Percentiles rank a stretch among this genome's conserved stretches.
Conservation (phyloP, 805 yeast species). For the Torulaspora indica region DNA sequence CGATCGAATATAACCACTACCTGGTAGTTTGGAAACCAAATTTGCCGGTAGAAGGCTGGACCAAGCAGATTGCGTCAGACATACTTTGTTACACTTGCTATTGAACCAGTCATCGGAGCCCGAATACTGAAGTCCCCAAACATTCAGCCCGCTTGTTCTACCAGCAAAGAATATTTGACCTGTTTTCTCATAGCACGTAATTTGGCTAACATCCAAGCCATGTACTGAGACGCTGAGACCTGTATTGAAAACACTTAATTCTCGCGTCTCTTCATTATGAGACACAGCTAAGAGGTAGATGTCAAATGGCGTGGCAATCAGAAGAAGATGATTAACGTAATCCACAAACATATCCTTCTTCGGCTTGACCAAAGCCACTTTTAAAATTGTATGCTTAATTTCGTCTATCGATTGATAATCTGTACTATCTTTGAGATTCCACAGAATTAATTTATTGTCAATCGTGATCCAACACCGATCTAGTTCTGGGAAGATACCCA, state of each 20-base stretch:
- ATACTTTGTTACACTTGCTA: constrained; percentile 74
- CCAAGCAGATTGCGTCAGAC: constrained; percentile 66
- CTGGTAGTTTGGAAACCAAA: constrained; percentile 36
- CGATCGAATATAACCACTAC: constrained; percentile 37
- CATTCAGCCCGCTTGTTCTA: constrained; percentile 65
- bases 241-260: constrained; percentile 72
- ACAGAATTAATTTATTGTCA: constrained; percentile 74
- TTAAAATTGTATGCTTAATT: constrained; percentile 67
- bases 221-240: constrained; percentile 74
- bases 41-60: constrained; percentile 48
- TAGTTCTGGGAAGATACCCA: constrained; percentile 80
- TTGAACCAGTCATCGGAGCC: constrained; percentile 83
- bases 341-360: constrained; percentile 75
- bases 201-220: constrained; percentile 66
- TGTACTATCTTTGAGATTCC: constrained; percentile 66
- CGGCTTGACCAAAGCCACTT: constrained; percentile 77
- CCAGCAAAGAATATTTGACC: constrained; percentile 84
- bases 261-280: constrained; percentile 40
- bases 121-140: constrained; percentile 85
- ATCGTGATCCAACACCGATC: constrained; percentile 80
- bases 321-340: constrained; percentile 62
- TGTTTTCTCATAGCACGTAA: constrained; percentile 55
- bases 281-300: constrained; percentile 74
- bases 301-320: constrained; percentile 76
- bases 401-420: constrained; percentile 81